Base-by-base conservation (phyloP, 2,329 filamentous ascomycete species). In the Beauveria asiatica region DNA sequence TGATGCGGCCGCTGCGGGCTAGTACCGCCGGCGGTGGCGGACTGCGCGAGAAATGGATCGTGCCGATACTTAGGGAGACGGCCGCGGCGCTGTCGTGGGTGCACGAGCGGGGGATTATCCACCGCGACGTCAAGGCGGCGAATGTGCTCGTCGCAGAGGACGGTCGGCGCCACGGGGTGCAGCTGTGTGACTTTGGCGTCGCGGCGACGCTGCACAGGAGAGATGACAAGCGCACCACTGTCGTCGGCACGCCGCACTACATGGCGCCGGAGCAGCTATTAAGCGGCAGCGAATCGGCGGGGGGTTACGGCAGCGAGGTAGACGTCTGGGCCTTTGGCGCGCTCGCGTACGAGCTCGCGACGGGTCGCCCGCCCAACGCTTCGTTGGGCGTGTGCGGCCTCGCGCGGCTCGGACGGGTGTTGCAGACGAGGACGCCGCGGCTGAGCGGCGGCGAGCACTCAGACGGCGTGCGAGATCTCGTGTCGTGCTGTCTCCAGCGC, bases 251-350 rank as follows among this genome's bases (percentile, higher is more conserved):
- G 1, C 80, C 84, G 3, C 81, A 86, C 68, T 88, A 84, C 83
- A 87, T 88, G 84, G 83, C 85, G 2, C 83, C 83, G 0, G 85
- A 88, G 66, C 74, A 88, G 25, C 78, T 82, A 65, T 76, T 17
- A 45, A 19, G 50, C 7, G 5, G 50, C 13, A 11, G 33, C 19
- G 17, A n/a, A 27, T 17, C 30, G 30, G 75, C 78, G 44, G 76
- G 73, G 75, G 9, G 76, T 19, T 82, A 82, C 65, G 81, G 80
- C 53, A 80, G 78, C 46, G 80, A 81, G 66, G 78, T 82, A 54
- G 86, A 89, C 66, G 85, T 87, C 57, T 89, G 86, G 86, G 84
- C 85, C 2, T 87, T 85, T 65, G 86, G 85, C 3, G 85, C 84
- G 62, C 86, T 86, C 63, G 76, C 86, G 8, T 86, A 80, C 66